A percentile compares a stretch with the other conserved stretches of the same genome.
Conservation (phyloP, 495 filamentous ascomycete genomes). For the Aspergillus cavernicola region DNA sequence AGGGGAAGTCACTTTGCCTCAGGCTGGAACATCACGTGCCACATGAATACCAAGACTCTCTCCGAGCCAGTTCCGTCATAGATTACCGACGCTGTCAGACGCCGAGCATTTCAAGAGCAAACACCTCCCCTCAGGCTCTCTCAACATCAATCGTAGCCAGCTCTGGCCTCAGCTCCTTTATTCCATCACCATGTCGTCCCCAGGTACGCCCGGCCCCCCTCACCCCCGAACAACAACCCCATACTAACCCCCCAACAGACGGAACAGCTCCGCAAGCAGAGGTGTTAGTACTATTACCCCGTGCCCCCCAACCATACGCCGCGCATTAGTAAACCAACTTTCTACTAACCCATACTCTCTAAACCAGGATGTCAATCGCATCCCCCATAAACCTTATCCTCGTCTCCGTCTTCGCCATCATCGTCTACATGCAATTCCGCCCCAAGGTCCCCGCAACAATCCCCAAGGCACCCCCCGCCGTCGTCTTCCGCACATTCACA, state of each 20-base stretch:
- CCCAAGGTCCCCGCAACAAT: slow-evolving; percentile 57
- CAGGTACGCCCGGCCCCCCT: slow-evolving; percentile 9
- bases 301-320: background rate
- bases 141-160: background rate
- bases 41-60: too few species aligned
- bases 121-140: background rate
- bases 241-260: slow-evolving; percentile 11
- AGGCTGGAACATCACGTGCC: background rate
- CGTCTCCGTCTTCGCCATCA: slow-evolving; percentile 61
- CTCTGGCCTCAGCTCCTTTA: background rate
- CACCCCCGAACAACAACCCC: background rate
- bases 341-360: background rate
- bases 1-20: too few species aligned
- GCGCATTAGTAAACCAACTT: background rate
- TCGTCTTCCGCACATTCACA: slow-evolving; percentile 89
- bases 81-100: background rate
- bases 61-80: slow-evolving; percentile 6
- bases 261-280: slow-evolving; percentile 23
- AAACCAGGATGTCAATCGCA: slow-evolving; percentile 53
- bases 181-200: slow-evolving; percentile 8
- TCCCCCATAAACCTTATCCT: slow-evolving; percentile 80
- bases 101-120: background rate
- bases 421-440: slow-evolving; percentile 65
- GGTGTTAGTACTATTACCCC: slow-evolving; percentile 27
- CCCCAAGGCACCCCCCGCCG: slow-evolving; percentile 64